Evolutionary conservation across 2,329 filamentous ascomycete species (phyloP), one percentile per base, ranked within the genome.

Genomic region (Trichoderma breve): DNA sequence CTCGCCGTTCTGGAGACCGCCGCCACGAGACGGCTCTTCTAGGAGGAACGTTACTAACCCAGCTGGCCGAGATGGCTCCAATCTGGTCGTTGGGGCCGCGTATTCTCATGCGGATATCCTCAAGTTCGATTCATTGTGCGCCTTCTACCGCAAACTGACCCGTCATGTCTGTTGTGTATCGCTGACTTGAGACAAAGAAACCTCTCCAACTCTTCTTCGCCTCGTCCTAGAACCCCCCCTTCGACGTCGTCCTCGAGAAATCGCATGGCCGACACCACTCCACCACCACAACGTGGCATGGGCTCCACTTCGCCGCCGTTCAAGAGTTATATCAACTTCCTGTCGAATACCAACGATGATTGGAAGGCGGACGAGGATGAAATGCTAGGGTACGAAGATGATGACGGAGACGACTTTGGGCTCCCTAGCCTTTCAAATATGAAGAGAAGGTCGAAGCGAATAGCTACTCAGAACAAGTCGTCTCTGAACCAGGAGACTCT

Each of bases 61-160:
- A 55, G 75, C 75, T 36, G 80, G 84, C 66, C 87, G 88, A 79
- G 91, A 92, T 76, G 43, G 68, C 30, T 84, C 90, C 65, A 89
- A 86, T 78, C 88, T 95, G 73, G 93, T 99, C 43, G 92, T 98
- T 73, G 96, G 96, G 76, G 96, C 96, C 71, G 92, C 95, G 60
- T 99, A 99, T 81, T 98, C 96, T 15, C 96, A 99, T 82, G 93
- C 95, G 32, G 95, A 98, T 83, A 93, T 97, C 79, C 87, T 98
- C 77, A 97, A 95, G 82, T 92, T 95, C 78, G 93, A 94, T 78
- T 89, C 90, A 32, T 77, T 95, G 93, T 96, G 87, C 75, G 88
- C 82, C 36, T 24, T 24, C 47, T 57, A 18, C 30, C 18, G 21
- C 28, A 39, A 11, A 14, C 24, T 9, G 26, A 14, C 18, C 30